phyloP scores from a whole-genome alignment of 1,284 basidiomycete genomes.

The Sanghuangporus weigelae region DNA sequence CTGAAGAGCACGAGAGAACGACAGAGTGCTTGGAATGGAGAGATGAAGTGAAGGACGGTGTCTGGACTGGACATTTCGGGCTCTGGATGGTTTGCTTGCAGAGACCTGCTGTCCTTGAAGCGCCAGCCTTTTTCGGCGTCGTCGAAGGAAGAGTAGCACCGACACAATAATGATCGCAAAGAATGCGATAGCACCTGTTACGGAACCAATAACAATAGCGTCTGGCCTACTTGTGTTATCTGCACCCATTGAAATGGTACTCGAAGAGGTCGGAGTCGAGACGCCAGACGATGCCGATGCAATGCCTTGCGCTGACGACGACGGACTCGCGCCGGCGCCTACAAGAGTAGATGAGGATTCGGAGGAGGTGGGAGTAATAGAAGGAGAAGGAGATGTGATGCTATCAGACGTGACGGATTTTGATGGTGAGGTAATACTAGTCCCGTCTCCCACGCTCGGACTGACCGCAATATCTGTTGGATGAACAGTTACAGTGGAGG shows the following conservation, averaged over 20 bases:
- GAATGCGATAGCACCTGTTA: slow-evolving; percentile 10
- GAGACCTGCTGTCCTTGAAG: not conserved
- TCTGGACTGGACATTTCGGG: not conserved
- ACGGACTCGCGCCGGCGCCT: not conserved
- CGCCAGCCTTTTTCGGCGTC: not conserved
- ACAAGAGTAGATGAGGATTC: not conserved
- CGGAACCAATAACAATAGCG: slow-evolving; percentile 7
- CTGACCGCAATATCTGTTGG: not conserved
- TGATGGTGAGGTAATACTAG: not conserved
- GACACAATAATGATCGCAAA: slow-evolving; percentile 9
- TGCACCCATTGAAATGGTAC: not conserved
- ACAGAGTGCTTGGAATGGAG: not conserved
- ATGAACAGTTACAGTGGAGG: not conserved
- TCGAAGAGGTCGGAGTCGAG: not conserved
- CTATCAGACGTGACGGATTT: not conserved
- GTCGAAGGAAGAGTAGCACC: slow-evolving; percentile 8
- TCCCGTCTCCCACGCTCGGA: not conserved
- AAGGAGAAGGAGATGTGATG: slow-evolving; percentile 2
- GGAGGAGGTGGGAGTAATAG: not conserved
- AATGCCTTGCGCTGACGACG: not conserved
- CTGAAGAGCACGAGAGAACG: not conserved
- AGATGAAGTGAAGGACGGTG: slow-evolving; percentile 9
- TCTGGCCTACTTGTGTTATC: not conserved
- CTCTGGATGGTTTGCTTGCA: not conserved
- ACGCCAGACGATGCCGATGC: not conserved